These are phyloP conservation scores for Casuarina equisetifolia DNA, from an alignment of 306 rosid genomes.

Conservation along the genomic window DNA sequence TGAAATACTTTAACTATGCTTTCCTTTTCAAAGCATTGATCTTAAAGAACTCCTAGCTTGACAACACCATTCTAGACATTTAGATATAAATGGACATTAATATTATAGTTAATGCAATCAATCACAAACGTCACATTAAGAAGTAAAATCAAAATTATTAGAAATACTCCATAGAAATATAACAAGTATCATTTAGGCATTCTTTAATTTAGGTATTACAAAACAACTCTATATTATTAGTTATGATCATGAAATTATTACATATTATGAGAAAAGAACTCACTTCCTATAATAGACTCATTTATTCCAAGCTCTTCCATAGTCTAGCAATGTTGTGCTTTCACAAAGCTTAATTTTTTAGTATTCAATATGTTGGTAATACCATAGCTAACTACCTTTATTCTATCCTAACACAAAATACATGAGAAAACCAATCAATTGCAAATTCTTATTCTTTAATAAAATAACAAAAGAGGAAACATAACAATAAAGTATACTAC, in stretches of 20 bases:
- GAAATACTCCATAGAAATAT: background rate
- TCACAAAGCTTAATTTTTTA: slow-evolving; percentile 62
- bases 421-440: slow-evolving; percentile 10
- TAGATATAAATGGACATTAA: background rate
- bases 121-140: background rate
- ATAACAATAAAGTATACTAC: background rate
- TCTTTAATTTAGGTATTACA: background rate
- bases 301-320: slow-evolving; percentile 72
- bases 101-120: background rate
- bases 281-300: slow-evolving; percentile 54
- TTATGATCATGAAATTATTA: background rate
- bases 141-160: background rate
- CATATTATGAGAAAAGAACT: slow-evolving; percentile 29
- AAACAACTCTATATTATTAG: slow-evolving; percentile 5
- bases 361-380: slow-evolving; percentile 58
- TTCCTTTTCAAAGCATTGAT: background rate
- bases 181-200: background rate
- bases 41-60: background rate
- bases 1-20: background rate
- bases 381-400: slow-evolving; percentile 86
- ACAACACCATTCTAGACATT: background rate
- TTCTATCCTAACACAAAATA: slow-evolving; percentile 68
- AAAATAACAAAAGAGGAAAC: background rate
- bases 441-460: background rate
- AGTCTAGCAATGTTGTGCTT: slow-evolving; percentile 71